These are phyloP conservation scores for Diaporthe velutina DNA, from an alignment of 2,329 filamentous ascomycete genomes.

Conservation along the genomic window DNA sequence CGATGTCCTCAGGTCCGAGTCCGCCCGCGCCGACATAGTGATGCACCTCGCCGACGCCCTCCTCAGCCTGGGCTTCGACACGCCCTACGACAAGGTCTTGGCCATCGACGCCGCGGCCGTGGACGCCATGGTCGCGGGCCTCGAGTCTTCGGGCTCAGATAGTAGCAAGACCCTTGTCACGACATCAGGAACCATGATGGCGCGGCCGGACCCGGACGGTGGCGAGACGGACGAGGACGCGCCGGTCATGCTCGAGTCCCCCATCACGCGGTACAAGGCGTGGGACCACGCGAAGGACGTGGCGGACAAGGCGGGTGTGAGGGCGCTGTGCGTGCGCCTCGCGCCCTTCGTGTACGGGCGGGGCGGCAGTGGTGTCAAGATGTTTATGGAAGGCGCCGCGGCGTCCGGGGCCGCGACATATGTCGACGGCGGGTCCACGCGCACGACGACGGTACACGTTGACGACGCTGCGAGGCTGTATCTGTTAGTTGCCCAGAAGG, in stretches of 20 bases:
- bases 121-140: conserved; percentile 51
- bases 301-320: conserved; percentile 47
- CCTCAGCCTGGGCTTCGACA: neutral
- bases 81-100: conserved; percentile 43
- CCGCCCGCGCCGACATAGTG: conserved; percentile 56
- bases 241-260: conserved; percentile 31
- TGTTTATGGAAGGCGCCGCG: conserved; percentile 49
- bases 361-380: conserved; percentile 52
- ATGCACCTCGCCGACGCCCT: conserved; percentile 55
- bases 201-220: conserved; percentile 40
- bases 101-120: conserved; percentile 51
- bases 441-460: conserved; percentile 38
- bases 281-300: conserved; percentile 50
- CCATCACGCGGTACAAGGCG: conserved; percentile 44
- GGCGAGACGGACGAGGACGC: conserved; percentile 46
- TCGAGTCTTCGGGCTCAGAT: conserved; percentile 46
- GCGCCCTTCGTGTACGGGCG: conserved; percentile 60
- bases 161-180: conserved; percentile 51
- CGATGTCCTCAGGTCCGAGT: conserved; percentile 53
- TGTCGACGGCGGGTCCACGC: conserved; percentile 29
- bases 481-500: conserved; percentile 30
- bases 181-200: conserved; percentile 49
- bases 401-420: neutral
- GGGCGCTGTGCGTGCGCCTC: conserved; percentile 53
- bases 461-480: conserved; percentile 39